phyloP scores from a whole-genome alignment of 148 eudicot species.

The Chenopodium album region DNA sequence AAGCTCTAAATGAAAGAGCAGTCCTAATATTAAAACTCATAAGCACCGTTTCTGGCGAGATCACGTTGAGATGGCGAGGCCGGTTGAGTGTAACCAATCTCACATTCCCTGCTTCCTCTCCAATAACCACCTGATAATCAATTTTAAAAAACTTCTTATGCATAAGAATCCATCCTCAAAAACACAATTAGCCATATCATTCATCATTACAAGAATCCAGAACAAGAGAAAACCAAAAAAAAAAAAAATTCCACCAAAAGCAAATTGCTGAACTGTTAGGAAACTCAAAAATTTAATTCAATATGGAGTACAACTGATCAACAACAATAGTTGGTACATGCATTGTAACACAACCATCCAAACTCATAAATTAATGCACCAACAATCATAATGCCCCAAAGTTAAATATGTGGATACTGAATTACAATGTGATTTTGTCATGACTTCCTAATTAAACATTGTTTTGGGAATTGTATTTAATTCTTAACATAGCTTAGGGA shows the following conservation, averaged over 20 bases:
- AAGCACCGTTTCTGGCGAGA: conserved; percentile 73
- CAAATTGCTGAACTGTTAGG: not conserved
- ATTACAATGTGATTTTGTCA: too few relatives aligned
- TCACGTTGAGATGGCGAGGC: conserved; percentile 87
- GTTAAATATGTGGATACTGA: not conserved
- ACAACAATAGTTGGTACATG: not conserved
- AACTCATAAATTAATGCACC: not conserved
- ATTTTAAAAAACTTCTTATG: not conserved
- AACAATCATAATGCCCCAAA: not conserved
- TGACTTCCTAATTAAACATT: too few relatives aligned
- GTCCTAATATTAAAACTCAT: not conserved
- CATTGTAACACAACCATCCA: not conserved
- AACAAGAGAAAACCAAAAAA: not conserved
- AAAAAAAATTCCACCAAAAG: too few relatives aligned
- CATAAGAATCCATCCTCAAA: conserved; percentile 1
- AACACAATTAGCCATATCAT: not conserved
- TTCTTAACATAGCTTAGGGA: not conserved
- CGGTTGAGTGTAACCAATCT: conserved; percentile 79
- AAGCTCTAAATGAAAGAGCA: not conserved
- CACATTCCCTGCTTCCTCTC: conserved; percentile 62
- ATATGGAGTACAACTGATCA: not conserved
- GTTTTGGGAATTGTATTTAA: too few relatives aligned
- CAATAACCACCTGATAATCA: conserved; percentile 66
- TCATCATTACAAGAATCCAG: not conserved
- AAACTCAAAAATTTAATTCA: not conserved